Base-by-base conservation (phyloP, 1,139 yeast genomes). In the Kurtzmaniella quercitrusa region DNA sequence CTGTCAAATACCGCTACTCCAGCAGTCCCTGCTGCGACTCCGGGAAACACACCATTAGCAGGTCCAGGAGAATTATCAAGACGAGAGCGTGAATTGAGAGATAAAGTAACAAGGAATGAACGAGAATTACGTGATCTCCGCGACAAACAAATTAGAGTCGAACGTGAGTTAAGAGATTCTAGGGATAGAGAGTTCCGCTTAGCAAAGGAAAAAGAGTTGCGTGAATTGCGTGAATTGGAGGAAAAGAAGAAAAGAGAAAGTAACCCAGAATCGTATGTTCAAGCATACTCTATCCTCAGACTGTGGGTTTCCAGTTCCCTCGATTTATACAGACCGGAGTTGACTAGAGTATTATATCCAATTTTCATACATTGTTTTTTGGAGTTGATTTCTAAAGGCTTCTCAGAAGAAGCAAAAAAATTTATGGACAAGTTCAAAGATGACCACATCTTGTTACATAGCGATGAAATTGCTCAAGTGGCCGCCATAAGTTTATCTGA, bases 241-340 rank as follows among this genome's bases (percentile, higher is more conserved):
- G 70, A 64, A 41, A 66, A 61, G 48, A 63, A 62, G 43, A 67
- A 65, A 46, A 57, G 71, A 34, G 76, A 71, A 48, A 64, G 61
- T 47, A 84, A 84, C 47, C 91, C 95, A 0, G 83, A 81, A 38
- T 75, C 80, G 44, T 89, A 86, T 60, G 70, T 75, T 21, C 76
- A 88, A 38, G 96, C 96, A 0, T 94, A 89, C 62, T 71, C 83
- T 17, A 75, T 88, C 60, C 75, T 91, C 49, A 78, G 88, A 49
- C 82, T 82, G 46, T 94, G 98, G 98, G 88, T 88, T 30, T 96
- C 89, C 52, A 78, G 89, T 22, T 89, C 97, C 0, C 73, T 93
- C 55, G 98, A 93, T 60, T 76, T 93, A 65, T 93, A 94, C 64
- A 86, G 85, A 61, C 93, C 95, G 11, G 98, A 93, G 61, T 72